Evolutionary conservation across 2,329 filamentous ascomycete genomes (phyloP).

Genomic region (Sporothrix variecibatus): DNA sequence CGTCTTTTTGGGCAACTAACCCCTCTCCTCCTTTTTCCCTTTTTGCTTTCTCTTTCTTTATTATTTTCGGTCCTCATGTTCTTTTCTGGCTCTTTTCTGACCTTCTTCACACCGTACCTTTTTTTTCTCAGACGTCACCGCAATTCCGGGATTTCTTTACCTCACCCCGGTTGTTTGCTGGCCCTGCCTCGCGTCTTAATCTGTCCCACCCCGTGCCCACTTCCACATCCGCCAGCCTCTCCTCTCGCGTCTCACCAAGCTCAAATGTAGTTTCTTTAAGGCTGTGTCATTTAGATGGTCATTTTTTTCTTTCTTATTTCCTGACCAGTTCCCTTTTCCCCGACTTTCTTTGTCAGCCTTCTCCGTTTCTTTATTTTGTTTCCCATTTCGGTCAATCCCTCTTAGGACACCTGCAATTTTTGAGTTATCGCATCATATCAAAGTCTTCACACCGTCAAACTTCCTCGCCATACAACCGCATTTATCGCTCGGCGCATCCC

Average conservation of each 20-base stretch:
- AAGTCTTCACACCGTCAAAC: background rate
- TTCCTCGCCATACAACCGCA: background rate
- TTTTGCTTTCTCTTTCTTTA: background rate
- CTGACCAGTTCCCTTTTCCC: background rate
- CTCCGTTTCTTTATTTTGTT: background rate
- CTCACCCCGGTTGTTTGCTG: conserved; percentile 6
- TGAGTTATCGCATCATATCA: background rate
- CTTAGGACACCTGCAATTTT: background rate
- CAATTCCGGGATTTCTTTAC: conserved; percentile 1
- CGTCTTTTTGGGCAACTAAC: conserved; percentile 24
- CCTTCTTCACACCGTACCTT: background rate
- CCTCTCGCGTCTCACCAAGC: conserved; percentile 16
- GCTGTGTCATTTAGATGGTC: background rate
- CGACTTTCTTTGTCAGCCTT: background rate
- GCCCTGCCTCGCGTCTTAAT: conserved; percentile 13
- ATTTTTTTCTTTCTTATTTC: background rate
- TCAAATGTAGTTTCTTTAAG: conserved; percentile 21
- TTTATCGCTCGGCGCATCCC: background rate
- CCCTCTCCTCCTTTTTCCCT: conserved; percentile 19
- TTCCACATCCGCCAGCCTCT: conserved; percentile 22
- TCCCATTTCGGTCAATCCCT: background rate
- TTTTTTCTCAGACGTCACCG: conserved; percentile 10
- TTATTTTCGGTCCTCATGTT: conserved; percentile 5
- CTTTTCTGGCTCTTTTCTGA: background rate
- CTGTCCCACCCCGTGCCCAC: conserved; percentile 14